phyloP scores from a whole-genome alignment of 2,329 filamentous ascomycete species.

The Fusarium longipes region DNA sequence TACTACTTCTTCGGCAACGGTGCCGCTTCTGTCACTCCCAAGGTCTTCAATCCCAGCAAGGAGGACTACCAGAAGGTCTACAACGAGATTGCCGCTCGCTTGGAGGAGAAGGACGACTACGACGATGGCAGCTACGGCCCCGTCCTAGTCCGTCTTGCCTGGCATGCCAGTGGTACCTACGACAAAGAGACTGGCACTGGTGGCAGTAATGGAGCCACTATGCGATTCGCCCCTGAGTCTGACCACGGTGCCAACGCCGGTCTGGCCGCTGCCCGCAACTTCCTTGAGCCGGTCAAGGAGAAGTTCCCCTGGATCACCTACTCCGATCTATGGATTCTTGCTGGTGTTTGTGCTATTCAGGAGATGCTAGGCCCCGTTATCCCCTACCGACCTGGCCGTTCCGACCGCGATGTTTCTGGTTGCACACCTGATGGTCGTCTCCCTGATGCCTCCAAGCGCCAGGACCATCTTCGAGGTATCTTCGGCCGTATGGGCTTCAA shows the following conservation, averaged over 20 bases:
- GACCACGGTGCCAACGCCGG: slow-evolving; percentile 96
- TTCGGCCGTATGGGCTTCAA: slow-evolving; percentile 98
- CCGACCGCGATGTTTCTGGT: slow-evolving; percentile 80
- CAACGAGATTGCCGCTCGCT: slow-evolving; percentile 80
- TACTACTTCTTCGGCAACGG: slow-evolving; percentile 74
- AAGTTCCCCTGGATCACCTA: slow-evolving; percentile 96
- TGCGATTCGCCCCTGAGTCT: slow-evolving; percentile 91
- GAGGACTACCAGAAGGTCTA: slow-evolving; percentile 97
- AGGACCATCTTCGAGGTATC: slow-evolving; percentile 87
- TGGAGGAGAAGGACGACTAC: slow-evolving; percentile 93
- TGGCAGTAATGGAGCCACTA: slow-evolving; percentile 95
- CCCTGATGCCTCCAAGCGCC: slow-evolving; percentile 81
- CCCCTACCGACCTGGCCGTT: slow-evolving; percentile 87
- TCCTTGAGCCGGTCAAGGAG: slow-evolving; percentile 89
- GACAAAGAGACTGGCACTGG: slow-evolving; percentile 89
- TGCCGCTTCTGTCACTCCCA: slow-evolving; percentile 61
- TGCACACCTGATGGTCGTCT: slow-evolving; percentile 95
- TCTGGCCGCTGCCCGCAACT: slow-evolving; percentile 85
- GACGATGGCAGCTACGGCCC: slow-evolving; percentile 97
- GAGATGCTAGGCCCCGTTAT: slow-evolving; percentile 93
- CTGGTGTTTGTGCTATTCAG: slow-evolving; percentile 86
- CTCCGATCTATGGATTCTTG: slow-evolving; percentile 96
- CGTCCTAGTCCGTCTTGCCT: slow-evolving; percentile 88
- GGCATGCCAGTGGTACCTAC: slow-evolving; percentile 94
- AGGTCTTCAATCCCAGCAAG: slow-evolving; percentile 77